Evolutionary conservation across 2,329 filamentous ascomycete genomes (phyloP), one percentile per base, ranked within the genome.

Genomic region (Cercospora zeae-maydis): DNA sequence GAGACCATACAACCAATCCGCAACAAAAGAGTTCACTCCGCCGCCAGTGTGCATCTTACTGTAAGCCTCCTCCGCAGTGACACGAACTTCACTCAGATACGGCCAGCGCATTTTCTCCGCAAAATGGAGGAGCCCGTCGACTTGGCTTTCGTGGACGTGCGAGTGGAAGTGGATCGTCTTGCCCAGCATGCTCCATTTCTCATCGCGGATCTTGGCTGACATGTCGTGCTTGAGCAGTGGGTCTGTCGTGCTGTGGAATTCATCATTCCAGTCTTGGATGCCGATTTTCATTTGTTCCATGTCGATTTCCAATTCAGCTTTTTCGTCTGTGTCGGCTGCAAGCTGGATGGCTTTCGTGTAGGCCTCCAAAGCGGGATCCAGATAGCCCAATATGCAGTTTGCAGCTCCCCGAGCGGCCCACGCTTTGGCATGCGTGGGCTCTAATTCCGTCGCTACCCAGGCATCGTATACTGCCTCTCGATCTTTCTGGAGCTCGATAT

Each of bases 141-240:
- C 53, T 56, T 56, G 53, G 34, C 53, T 56, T 33, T 56, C 53
- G 27, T 56, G 53, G 1, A 56, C 53, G n/a, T 39, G 31, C 1
- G 53, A 56, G 9, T 56, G 24, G 31, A 56, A 56, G 2, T 56
- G 10, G 1, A 56, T 31, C 5, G 53, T 56, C 1, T 56, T 37
- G 7, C 33, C 36, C 53, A 56, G 3, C 8, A 56, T 4, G 4
- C 14, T 27, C 34, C 34, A 56, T 27, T 56, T 42, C 13, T 24
- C 16, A 11, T 56, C 53, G 7, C 33, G 19, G 16, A 56, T 37
- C 34, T 56, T 42, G 13, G 34, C 36, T 2, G 14, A 33, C 53
- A 56, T 42, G 16, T 56, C 53, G 14, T 56, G 53, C 5, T 56
- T 39, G 16, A n/a, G 33, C 19, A 14, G 39, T n/a, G 10, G 33